Evolutionary conservation across 176 grass and related monocot species (phyloP), one percentile per base, ranked within the genome.

Genomic region (Paspalum notatum): DNA sequence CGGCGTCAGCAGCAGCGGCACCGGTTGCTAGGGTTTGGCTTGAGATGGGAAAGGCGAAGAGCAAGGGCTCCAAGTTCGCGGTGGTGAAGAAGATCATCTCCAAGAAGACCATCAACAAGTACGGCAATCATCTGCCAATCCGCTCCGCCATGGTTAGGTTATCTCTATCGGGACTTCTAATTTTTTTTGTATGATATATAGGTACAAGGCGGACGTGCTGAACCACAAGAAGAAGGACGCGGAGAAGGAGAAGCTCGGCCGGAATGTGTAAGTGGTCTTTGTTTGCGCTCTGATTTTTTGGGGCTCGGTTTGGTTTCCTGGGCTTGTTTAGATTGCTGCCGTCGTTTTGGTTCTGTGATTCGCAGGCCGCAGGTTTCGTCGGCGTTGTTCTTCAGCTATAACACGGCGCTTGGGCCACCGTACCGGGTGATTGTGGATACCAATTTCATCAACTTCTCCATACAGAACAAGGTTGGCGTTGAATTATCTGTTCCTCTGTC

Each of bases 371-470:
- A 87, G 70, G 48, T 84, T 18, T 98, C 92, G 22, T 91, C 92
- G 27, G 90, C 92, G 13, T 74, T 95, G 7, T 93, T 91, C 75
- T 98, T 98, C 84, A 98, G 89, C 86, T 98, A 98, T 44, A 98
- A 95, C 65, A 93, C 92, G 7, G 92, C 92, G 4, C 80, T 98
- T 5, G 88, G 92, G 22, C 95, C 92, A 6, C 95, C 95, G 0
- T 98, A 98, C 57, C 83, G 90, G 67, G 95, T 98, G 48, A 98
- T 98, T 49, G 95, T 98, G 9, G 95, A 98, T 62, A 98, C 95
- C 81, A 98, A 98, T 50, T 98, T 98, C 83, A 94, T 95, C 66
- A 98, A 98, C 47, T 98, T 98, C 88, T 98, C 95, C 42, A 95
- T 98, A 25, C 95, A 95, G 75, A 98, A 98, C 72, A 95, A 95